Evolutionary conservation across 1,284 basidiomycete species (phyloP), one percentile per base, ranked within the genome.

Genomic region (Trametes hirsuta): DNA sequence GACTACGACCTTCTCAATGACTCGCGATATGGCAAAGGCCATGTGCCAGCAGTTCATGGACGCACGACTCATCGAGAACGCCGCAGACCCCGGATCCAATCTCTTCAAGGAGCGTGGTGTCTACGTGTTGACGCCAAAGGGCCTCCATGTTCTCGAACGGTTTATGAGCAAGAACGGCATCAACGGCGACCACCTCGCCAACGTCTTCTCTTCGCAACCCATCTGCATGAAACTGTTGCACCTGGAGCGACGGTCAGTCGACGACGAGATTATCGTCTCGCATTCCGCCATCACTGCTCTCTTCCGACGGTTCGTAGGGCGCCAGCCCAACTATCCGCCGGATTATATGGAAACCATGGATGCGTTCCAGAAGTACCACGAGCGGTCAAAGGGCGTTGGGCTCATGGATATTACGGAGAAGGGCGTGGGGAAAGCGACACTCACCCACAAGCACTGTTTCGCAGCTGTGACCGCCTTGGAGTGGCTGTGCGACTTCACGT

Each of bases 41-140:
- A 98, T 99, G 87, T 95, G 95, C 77, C 97, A 99, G 77, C 96
- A 98, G 72, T 99, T 98, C 73, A 97, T 99, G 93, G 97, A 99
- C 67, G 96, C 97, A 52, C 91, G 95, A 62, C 84, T 99, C 65
- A 95, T 99, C 67, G 96, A 98, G 76, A 98, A 98, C 73, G 96
- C 95, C 12, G 89, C 93, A 18, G 97, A 99, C 76, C 88, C 91
- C 21, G 82, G 84, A 34, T 91, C 91, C 22, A 90, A 90, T 69
- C 82, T 92, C 46, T 99, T 99, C 90, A 98, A 98, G 79, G 97
- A 99, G 71, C 90, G 96, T 53, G 97, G 97, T 63, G 91, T 98
- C 60, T 99, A 95, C 78, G 85, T 93, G 70, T 84, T 98, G 71
- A 99, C 97, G 12, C 93, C 97, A 18, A 99, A 99, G 77, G 97